Conservation (phyloP, 2,329 filamentous ascomycete species). For the Aspergillus bombycis region DNA sequence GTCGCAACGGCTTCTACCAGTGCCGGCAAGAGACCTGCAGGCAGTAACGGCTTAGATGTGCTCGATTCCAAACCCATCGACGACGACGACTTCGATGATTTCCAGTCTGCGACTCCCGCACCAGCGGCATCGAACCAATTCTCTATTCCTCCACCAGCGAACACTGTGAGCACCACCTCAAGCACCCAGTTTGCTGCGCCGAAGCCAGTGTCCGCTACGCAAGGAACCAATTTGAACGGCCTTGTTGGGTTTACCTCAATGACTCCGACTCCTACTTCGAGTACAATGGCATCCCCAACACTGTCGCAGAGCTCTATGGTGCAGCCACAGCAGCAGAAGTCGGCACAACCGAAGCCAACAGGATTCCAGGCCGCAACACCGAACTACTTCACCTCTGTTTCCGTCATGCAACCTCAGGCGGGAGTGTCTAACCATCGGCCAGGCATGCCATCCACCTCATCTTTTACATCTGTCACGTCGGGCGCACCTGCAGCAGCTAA, state of each 20-base stretch:
- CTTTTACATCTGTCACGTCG: conserved; percentile 41
- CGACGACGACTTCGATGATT: conserved; percentile 93
- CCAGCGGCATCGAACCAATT: conserved; percentile 41
- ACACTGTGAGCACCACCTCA: conserved; percentile 51
- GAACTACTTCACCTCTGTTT: conserved; percentile 92
- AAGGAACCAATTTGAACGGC: conserved; percentile 78
- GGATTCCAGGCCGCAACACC: conserved; percentile 78
- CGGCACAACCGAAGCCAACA: conserved; percentile 55
- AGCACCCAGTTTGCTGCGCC: conserved; percentile 77
- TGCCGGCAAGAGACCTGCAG: conserved; percentile 49
- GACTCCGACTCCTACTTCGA: conserved; percentile 67
- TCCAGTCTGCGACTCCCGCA: conserved; percentile 76
- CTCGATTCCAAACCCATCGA: conserved; percentile 54
- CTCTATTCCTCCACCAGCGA: conserved; percentile 48
- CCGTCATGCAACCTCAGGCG: conserved; percentile 36
- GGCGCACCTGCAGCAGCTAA: conserved; percentile 52
- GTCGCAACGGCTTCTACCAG: conserved; percentile 48
- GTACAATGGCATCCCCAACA: conserved; percentile 61
- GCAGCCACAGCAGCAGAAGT: conserved; percentile 43
- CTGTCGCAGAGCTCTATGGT: conserved; percentile 49
- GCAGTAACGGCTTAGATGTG: conserved; percentile 50
- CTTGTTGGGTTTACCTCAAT: conserved; percentile 80
- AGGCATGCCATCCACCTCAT: conserved; percentile 40
- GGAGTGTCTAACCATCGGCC: conserved; percentile 32
- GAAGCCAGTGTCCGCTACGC: conserved; percentile 79